phyloP scores from a whole-genome alignment of 306 rosid species.

The Sechiopsis laciniata region DNA sequence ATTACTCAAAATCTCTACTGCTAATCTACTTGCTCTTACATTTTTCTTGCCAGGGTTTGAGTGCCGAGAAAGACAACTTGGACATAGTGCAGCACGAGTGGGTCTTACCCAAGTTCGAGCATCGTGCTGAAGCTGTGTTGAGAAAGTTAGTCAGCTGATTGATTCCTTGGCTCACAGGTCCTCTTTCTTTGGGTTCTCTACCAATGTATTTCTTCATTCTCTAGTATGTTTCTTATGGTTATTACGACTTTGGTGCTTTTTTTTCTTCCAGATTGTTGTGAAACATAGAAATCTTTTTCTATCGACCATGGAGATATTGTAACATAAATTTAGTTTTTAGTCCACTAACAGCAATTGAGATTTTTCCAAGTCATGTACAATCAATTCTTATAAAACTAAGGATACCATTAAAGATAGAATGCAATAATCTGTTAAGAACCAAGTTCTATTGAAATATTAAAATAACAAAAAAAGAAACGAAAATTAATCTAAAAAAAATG shows the following conservation, averaged over 20 bases:
- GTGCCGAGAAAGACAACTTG: constrained; percentile 93
- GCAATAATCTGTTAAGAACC: not conserved
- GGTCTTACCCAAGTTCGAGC: constrained; percentile 86
- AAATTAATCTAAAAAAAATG: too few species aligned
- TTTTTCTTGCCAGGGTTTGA: constrained; percentile 53
- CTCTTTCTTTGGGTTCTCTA: constrained; percentile 2
- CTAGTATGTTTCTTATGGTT: constrained; percentile 13
- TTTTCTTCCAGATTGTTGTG: not conserved
- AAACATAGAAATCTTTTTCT: constrained; percentile 11
- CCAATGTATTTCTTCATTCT: not conserved
- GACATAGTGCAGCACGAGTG: constrained; percentile 95
- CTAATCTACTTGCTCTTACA: not conserved
- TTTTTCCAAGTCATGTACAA: constrained; percentile 10
- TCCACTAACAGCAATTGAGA: not conserved
- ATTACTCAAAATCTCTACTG: not conserved
- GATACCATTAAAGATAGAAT: not conserved
- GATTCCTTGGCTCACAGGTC: constrained; percentile 6
- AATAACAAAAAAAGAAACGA: too few species aligned
- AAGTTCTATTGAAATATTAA: too few species aligned
- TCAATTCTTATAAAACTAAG: not conserved
- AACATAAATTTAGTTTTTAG: not conserved
- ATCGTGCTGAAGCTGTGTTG: constrained; percentile 73
- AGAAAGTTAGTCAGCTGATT: constrained; percentile 28
- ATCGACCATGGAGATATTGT: not conserved
- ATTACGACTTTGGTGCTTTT: not conserved